These are phyloP conservation scores for Debaryomycetaceae sp. DNA, from an alignment of 1,139 yeast species.

Conservation along the genomic window DNA sequence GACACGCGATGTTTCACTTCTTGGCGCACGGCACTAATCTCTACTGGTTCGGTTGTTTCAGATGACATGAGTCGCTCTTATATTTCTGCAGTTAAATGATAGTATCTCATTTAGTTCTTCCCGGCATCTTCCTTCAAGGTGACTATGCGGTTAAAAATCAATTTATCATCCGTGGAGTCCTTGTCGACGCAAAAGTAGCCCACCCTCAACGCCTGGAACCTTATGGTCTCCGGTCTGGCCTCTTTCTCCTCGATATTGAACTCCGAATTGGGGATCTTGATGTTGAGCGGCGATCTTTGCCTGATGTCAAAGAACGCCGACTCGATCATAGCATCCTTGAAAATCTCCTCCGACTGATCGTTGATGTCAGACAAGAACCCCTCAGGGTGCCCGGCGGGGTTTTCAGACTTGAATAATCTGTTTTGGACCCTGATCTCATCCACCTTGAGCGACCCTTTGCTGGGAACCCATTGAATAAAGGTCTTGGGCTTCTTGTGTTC, in stretches of 20 bases:
- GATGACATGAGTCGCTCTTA: too few species aligned
- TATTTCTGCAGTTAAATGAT: too few species aligned
- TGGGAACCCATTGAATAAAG: slow-evolving; percentile 94
- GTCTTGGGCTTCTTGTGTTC: slow-evolving; percentile 77
- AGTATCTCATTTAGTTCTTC: slow-evolving; percentile 28
- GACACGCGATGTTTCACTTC: too few species aligned
- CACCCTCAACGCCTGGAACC: slow-evolving; percentile 97
- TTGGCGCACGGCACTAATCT: too few species aligned
- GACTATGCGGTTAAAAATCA: slow-evolving; percentile 83
- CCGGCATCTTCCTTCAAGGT: slow-evolving; percentile 78
- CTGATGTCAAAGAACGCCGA: slow-evolving; percentile 68
- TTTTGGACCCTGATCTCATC: slow-evolving; percentile 83
- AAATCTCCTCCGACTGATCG: slow-evolving; percentile 67
- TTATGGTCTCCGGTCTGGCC: slow-evolving; percentile 70
- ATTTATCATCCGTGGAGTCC: slow-evolving; percentile 57
- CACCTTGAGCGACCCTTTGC: slow-evolving; percentile 52
- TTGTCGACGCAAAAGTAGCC: slow-evolving; percentile 93
- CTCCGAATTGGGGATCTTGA: slow-evolving; percentile 60
- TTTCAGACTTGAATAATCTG: slow-evolving; percentile 85
- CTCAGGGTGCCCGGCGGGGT: slow-evolving; percentile 83
- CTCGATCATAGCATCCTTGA: slow-evolving; percentile 69
- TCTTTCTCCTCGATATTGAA: slow-evolving; percentile 62
- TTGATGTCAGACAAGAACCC: slow-evolving; percentile 85
- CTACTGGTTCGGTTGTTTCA: too few species aligned
- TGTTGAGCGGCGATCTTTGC: slow-evolving; percentile 71